phyloP scores from a whole-genome alignment of 2,329 filamentous ascomycete species.

The Sphaerulina populicola region DNA sequence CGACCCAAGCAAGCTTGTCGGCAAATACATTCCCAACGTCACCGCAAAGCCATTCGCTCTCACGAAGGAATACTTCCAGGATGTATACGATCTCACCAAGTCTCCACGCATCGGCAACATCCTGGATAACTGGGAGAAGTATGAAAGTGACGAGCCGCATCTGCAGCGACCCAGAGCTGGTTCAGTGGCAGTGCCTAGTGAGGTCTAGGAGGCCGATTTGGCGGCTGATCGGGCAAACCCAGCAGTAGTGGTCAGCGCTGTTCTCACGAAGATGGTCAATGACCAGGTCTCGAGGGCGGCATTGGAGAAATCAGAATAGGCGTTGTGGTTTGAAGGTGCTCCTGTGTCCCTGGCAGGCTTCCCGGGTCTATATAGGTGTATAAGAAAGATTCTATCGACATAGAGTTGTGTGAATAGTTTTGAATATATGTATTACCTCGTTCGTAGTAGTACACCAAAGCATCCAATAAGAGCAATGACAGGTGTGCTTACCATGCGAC shows the following conservation, averaged over 20 bases:
- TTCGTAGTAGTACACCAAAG: too few species aligned
- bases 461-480: not conserved
- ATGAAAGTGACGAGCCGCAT: slow-evolving; percentile 36
- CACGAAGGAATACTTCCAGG: slow-evolving; percentile 98
- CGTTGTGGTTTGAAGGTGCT: not conserved
- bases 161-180: slow-evolving; percentile 25
- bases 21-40: slow-evolving; percentile 99
- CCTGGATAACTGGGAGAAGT: slow-evolving; percentile 64
- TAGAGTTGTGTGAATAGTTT: too few species aligned
- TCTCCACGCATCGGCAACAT: slow-evolving; percentile 65
- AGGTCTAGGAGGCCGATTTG: not conserved
- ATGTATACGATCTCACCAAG: slow-evolving; percentile 92
- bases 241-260: not conserved
- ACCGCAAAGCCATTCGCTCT: slow-evolving; percentile 92
- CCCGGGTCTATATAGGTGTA: too few species aligned
- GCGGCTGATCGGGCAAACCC: not conserved
- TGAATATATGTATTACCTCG: too few species aligned
- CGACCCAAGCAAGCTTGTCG: slow-evolving; percentile 89
- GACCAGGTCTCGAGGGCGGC: not conserved
- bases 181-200: slow-evolving; percentile 21
- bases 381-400: too few species aligned
- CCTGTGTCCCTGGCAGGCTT: too few species aligned
- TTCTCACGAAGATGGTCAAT: not conserved
- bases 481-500: slow-evolving; percentile 2
- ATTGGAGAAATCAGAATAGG: not conserved